These are phyloP conservation scores for Pyrenophora tritici-repentis DNA, from an alignment of 2,329 filamentous ascomycete species.

Conservation along the genomic window DNA sequence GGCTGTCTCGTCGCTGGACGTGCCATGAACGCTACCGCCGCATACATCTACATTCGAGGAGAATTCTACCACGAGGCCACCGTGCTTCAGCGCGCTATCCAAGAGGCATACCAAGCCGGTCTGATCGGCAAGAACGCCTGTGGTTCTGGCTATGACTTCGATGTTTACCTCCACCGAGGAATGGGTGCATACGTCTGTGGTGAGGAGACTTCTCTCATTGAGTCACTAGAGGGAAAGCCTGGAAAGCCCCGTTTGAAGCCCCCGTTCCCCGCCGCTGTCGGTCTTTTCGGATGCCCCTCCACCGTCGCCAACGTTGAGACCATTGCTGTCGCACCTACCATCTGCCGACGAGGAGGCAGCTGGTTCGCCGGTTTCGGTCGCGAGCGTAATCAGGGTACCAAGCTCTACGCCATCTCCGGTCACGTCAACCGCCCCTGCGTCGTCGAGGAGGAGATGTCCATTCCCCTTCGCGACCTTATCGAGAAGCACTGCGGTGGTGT, in stretches of 20 bases:
- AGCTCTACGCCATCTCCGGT: conserved; percentile 97
- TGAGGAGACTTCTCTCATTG: conserved; percentile 97
- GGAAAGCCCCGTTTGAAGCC: conserved; percentile 99
- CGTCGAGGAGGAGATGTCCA: conserved; percentile 99
- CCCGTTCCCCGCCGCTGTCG: conserved; percentile 95
- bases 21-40: conserved; percentile 98
- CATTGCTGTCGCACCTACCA: conserved; percentile 91
- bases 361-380: conserved; percentile 96
- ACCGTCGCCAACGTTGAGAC: conserved; percentile 99
- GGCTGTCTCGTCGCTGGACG: conserved; percentile 94
- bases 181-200: conserved; percentile 98
- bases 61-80: conserved; percentile 97
- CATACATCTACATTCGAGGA: conserved; percentile 99
- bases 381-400: conserved; percentile 95
- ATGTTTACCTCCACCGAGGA: conserved; percentile 94
- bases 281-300: conserved; percentile 96
- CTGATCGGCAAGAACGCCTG: conserved; percentile 98
- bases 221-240: conserved; percentile 97
- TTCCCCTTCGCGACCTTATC: conserved; percentile 92
- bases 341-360: conserved; percentile 84
- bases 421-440: conserved; percentile 99
- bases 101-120: conserved; percentile 94
- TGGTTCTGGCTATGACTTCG: conserved; percentile 95
- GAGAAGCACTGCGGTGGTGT: conserved; percentile 98
- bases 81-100: conserved; percentile 90